Base-by-base conservation (phyloP, 768 basidiomycete genomes). In the Tulasnella sp. region DNA sequence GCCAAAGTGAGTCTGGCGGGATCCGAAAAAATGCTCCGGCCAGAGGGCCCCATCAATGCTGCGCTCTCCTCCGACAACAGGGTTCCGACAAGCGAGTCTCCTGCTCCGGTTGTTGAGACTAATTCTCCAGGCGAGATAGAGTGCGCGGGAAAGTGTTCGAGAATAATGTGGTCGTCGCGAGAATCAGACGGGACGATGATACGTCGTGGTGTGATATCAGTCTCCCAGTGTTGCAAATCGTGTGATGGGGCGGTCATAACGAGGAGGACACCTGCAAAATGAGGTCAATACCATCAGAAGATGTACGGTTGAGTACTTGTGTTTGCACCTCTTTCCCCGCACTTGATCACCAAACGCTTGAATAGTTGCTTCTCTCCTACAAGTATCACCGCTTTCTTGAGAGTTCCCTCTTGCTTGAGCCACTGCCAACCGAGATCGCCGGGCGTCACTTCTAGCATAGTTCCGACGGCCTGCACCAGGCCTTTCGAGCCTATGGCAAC, bases 91-190 rank as follows among this genome's bases (percentile, higher is more conserved):
- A 96, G 79, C 2, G 88, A 85, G 71, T 97, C 94, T 0, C 94
- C 94, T 0, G 89, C 93, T 1, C 95, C 95, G 0, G 94, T 97
- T 8, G 90, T 88, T 64, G 85, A 93, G 21, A 84, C 72, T 9
- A 75, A 66, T 15, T 69, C 68, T 4, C 80, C 65, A 3, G 61
- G 66, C 9, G 79, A 71, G 15, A 74, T 63, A 1, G 70, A 67
- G 17, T 78, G 65, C 7, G 88, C 76, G 10, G 88, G 80, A 69
- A 86, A 91, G 68, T 93, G 86, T 43, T 83, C 81, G 29, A 94
- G 49, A 4, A 88, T 76, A 7, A 90, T 67, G 3, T 78, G 71
- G 59, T 80, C 78, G 7, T 69, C 68, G 15, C 74, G 73, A 3
- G 68, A 68, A 23, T 71, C 71, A 26, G 73, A 77, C 21, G 76